Base-by-base conservation (phyloP, 805 yeast genomes). In the Suhomyces prunicola region DNA sequence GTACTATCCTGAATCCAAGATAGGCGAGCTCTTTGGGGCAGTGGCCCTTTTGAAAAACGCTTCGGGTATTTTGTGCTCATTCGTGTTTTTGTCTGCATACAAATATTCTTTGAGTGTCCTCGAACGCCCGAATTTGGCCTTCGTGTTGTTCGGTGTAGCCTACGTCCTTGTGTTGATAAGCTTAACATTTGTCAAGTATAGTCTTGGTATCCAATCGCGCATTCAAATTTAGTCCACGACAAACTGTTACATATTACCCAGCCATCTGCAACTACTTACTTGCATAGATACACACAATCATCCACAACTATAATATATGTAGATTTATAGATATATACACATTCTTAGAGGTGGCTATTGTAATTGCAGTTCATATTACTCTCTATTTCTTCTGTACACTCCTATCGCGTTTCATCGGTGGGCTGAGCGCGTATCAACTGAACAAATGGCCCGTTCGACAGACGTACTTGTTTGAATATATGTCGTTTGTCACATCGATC, bases 1-100 rank as follows among this genome's bases (percentile, higher is more conserved):
- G 64, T 84, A 84, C 64, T 80, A 77, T 55, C 81, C 83, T 1
- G 82, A 82, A 41, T 74, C 78, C 12, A 78, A 78, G 55, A 76
- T 82, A 4, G 96, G 96, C 15, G 90, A 86, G 65, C 73, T 85
- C 15, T 87, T 86, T 69, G 91, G 93, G 8, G 90, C 86, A 0
- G 65, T 87, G 44, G 82, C 90, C 0, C 64, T 87, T 48, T 63
- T 86, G 15, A 81, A 83, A 62, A 85, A 82, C 57, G 47, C 79
- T 0, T 66, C 79, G 4, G 67, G 72, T 54, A 69, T 85, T 54
- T 52, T 78, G 7, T 68, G 76, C 0, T 90, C 93, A 0, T 67
- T 83, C 5, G 15, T 72, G 0, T 65, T 80, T 31, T 65, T 86
- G 15, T 67, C 71, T 2, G 50, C 84, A 23, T 87, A 86, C 61